Evolutionary conservation across 164 flowering plant genomes (phyloP).

Genomic region (Vitis amurensis): DNA sequence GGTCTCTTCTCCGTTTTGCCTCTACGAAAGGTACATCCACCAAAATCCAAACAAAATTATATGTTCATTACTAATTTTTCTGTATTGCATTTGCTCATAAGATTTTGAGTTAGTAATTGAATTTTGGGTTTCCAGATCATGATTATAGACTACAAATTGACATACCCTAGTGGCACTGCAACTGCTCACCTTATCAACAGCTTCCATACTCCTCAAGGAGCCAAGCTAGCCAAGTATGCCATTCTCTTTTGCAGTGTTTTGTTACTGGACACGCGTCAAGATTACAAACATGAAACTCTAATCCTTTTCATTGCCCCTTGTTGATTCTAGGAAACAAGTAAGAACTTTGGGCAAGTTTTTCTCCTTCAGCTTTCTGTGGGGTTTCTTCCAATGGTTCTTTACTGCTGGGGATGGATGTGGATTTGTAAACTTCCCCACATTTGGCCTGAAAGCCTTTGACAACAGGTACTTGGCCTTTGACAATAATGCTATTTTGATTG

Average conservation of each 20-base stretch:
- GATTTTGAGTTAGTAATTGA: background rate
- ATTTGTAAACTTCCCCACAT: slow-evolving; percentile 39
- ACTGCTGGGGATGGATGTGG: slow-evolving; percentile 41
- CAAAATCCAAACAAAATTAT: background rate
- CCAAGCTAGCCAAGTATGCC: slow-evolving; percentile 41
- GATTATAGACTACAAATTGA: slow-evolving; percentile 44
- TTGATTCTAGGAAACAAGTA: slow-evolving; percentile 39
- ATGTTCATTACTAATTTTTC: background rate
- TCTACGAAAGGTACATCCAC: slow-evolving; percentile 26
- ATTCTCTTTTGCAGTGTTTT: too few relatives aligned
- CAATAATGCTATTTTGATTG: too few relatives aligned
- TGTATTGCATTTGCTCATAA: background rate
- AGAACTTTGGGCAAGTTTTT: slow-evolving; percentile 27
- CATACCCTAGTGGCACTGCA: slow-evolving; percentile 55
- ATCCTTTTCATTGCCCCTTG: too few relatives aligned
- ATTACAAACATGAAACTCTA: too few relatives aligned
- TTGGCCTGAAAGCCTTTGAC: slow-evolving; percentile 39
- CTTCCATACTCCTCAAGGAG: slow-evolving; percentile 55
- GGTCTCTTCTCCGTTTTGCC: slow-evolving; percentile 49
- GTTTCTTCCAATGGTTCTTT: slow-evolving; percentile 47
- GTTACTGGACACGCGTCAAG: too few relatives aligned
- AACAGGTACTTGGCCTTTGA: slow-evolving; percentile 10
- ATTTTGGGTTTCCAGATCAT: slow-evolving; percentile 27
- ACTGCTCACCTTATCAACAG: slow-evolving; percentile 58
- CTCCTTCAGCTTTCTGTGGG: slow-evolving; percentile 32